These are phyloP conservation scores for Coniochaeta sp. DNA, from an alignment of 2,329 filamentous ascomycete genomes.

Conservation along the genomic window DNA sequence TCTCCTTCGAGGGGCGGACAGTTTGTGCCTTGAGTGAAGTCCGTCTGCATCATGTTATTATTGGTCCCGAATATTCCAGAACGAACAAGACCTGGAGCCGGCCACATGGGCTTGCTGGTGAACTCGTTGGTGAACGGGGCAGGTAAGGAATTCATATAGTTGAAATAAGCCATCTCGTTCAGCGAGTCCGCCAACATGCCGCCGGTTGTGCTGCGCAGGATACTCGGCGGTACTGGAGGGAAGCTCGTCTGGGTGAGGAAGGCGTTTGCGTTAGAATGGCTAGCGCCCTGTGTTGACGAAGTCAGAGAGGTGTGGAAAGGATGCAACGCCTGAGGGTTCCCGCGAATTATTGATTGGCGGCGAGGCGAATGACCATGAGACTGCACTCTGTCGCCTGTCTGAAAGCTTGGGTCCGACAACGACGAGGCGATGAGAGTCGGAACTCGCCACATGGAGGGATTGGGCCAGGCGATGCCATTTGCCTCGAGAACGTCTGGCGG, in stretches of 20 bases:
- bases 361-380: constrained; percentile 57
- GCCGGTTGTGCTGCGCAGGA: background rate
- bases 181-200: background rate
- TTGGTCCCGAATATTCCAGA: background rate
- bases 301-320: background rate
- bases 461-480: constrained; percentile 74
- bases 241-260: background rate
- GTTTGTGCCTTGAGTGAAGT: background rate
- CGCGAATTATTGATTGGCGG: constrained; percentile 19
- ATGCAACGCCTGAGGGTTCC: background rate
- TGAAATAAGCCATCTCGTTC: background rate
- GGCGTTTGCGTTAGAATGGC: background rate
- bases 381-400: constrained; percentile 39
- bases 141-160: background rate
- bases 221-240: background rate
- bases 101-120: background rate
- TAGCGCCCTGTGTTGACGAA: background rate
- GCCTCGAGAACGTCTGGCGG: constrained; percentile 61
- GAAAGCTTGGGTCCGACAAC: constrained; percentile 25
- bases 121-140: background rate
- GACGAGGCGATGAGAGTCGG: constrained; percentile 21
- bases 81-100: background rate
- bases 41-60: constrained; percentile 7
- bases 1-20: constrained; percentile 6
- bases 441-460: constrained; percentile 56